Evolutionary conservation across 106 monocot species (phyloP).

Genomic region (Agapanthus africanus): DNA sequence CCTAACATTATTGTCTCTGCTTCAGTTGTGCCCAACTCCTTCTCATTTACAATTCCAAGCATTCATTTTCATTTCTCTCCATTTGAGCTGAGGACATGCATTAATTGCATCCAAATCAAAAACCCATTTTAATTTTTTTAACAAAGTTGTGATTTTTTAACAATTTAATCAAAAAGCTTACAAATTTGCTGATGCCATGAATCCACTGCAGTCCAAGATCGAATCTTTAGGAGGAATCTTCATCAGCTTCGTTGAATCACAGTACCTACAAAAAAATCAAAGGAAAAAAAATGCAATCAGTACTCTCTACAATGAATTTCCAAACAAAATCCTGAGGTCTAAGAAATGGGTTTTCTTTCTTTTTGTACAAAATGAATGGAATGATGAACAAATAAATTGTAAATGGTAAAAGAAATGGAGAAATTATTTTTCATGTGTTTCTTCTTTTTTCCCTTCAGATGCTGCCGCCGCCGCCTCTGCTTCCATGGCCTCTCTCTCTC

Average conservation of each 20-base stretch:
- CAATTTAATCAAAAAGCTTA: neutral
- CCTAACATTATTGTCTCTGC: conserved; percentile 6
- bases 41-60: conserved; percentile 3
- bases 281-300: neutral
- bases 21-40: conserved; percentile 7
- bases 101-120: conserved; percentile 2
- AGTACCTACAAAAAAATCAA: neutral
- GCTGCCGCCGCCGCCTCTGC: neutral
- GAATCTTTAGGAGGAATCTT: neutral
- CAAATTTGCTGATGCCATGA: neutral
- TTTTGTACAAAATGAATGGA: neutral
- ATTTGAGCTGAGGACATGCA: neutral
- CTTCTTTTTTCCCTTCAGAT: neutral
- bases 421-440: conserved; percentile 6
- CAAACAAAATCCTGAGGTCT: neutral
- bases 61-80: neutral
- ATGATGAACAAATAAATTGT: neutral
- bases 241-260: neutral
- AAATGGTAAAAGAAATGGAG: conserved; percentile 1
- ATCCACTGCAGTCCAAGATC: neutral
- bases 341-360: neutral
- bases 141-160: neutral
- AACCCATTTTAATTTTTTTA: neutral
- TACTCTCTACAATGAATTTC: neutral
- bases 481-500: conserved; percentile 5